These are phyloP conservation scores for Myrmaecium sp. DNA, from an alignment of 2,329 filamentous ascomycete species.

Conservation along the genomic window DNA sequence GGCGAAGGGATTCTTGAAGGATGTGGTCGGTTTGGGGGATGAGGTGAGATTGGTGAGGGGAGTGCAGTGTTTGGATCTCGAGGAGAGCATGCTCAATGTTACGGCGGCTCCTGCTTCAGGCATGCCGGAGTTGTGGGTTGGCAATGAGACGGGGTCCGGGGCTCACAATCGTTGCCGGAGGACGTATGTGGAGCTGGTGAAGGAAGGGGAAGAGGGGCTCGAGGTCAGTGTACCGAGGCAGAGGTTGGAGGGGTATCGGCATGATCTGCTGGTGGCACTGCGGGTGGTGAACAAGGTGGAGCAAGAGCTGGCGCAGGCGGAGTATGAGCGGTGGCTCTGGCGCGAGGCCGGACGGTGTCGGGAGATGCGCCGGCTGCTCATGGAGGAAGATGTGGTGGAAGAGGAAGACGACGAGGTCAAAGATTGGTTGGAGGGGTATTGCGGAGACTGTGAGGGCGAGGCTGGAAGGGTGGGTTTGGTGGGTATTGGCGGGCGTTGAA, in stretches of 20 bases:
- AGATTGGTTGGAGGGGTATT: constrained; percentile 44
- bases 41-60: constrained; percentile 49
- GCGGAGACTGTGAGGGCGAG: constrained; percentile 39
- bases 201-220: too few relatives aligned
- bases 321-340: constrained; percentile 85
- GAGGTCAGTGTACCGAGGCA: too few relatives aligned
- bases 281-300: constrained; percentile 81
- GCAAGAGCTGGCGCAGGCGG: constrained; percentile 64
- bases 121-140: too few relatives aligned
- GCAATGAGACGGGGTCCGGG: too few relatives aligned
- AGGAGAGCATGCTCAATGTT: too few relatives aligned
- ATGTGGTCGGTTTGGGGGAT: too few relatives aligned
- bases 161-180: too few relatives aligned
- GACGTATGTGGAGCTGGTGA: not conserved
- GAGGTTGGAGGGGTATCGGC: constrained; percentile 64
- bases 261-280: constrained; percentile 82
- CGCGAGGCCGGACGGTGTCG: constrained; percentile 65
- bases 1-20: constrained; percentile 69
- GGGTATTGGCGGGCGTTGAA: too few relatives aligned
- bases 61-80: not conserved
- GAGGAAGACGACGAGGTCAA: constrained; percentile 27
- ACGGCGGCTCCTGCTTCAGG: too few relatives aligned
- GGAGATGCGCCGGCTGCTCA: constrained; percentile 36
- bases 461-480: constrained; percentile 6
- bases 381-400: constrained; percentile 8